phyloP scores from a whole-genome alignment of 2,329 filamentous ascomycete species.

The Paracamarosporium sp. region DNA sequence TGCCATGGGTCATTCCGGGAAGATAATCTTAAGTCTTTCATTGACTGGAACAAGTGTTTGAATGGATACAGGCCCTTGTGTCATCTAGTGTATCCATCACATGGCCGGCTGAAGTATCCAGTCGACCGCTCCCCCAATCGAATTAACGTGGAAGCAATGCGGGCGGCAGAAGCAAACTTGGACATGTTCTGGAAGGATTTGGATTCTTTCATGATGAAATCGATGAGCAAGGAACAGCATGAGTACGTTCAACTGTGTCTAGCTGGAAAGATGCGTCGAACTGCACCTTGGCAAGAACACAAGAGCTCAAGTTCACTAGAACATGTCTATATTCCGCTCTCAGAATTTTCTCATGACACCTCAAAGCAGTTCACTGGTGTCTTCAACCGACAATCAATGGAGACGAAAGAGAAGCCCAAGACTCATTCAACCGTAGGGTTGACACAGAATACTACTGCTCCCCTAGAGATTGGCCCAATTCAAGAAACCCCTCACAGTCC shows the following conservation, averaged over 20 bases:
- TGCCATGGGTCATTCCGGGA: neutral
- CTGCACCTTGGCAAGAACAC: neutral
- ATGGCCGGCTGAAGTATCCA: neutral
- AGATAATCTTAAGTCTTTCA: neutral
- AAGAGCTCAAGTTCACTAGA: neutral
- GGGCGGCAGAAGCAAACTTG: neutral
- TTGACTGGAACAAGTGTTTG: neutral
- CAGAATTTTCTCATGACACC: slow-evolving; percentile 5
- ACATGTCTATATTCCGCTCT: neutral
- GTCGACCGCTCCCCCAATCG: neutral
- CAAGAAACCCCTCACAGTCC: neutral
- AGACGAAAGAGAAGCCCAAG: slow-evolving; percentile 10
- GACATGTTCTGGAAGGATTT: neutral
- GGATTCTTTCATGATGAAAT: neutral
- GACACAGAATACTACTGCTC: neutral
- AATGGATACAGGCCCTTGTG: neutral
- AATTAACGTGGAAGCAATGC: neutral
- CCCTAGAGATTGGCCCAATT: neutral
- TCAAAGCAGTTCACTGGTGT: slow-evolving; percentile 18
- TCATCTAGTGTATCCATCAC: neutral
- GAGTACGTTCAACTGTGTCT: neutral
- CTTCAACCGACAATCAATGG: slow-evolving; percentile 11
- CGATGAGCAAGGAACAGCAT: neutral
- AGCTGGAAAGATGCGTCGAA: neutral
- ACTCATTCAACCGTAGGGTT: slow-evolving; percentile 2